Conservation (phyloP, 2,329 filamentous ascomycete genomes). For the Fusarium odoratissimum region DNA sequence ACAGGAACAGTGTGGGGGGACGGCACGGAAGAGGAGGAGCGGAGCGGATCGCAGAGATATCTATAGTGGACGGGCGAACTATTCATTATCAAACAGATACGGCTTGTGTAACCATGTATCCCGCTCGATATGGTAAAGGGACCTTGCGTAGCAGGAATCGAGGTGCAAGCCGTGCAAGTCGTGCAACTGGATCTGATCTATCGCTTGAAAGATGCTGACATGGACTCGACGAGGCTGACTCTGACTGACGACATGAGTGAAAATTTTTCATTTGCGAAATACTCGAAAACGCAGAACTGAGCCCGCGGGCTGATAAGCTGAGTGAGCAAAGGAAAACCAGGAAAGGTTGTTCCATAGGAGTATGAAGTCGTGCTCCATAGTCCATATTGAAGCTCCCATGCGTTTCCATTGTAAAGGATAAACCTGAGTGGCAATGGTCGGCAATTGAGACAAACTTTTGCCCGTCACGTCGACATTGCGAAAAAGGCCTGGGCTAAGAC, state of each 20-base stretch:
- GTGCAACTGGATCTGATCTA: slow-evolving; percentile 15
- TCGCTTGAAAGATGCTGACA: slow-evolving; percentile 3
- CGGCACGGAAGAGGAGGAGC: slow-evolving; percentile 10
- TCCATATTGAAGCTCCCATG: background rate
- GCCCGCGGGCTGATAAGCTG: background rate
- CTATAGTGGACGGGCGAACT: slow-evolving; percentile 22
- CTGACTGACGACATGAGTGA: slow-evolving; percentile 2
- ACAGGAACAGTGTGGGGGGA: slow-evolving; percentile 27
- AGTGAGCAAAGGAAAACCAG: background rate
- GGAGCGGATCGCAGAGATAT: slow-evolving; percentile 26
- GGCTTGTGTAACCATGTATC: slow-evolving; percentile 14
- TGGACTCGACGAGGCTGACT: background rate
- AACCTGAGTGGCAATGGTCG: background rate
- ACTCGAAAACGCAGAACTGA: background rate
- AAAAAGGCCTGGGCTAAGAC: background rate
- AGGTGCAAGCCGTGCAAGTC: background rate
- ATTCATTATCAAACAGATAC: slow-evolving; percentile 5
- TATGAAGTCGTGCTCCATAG: background rate
- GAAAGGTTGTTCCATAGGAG: background rate
- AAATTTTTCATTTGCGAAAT: background rate
- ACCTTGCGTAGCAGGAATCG: slow-evolving; percentile 2
- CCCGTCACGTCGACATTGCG: background rate
- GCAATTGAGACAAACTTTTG: background rate
- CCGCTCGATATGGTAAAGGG: background rate
- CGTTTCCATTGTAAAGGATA: background rate